Conservation (phyloP, 2,329 filamentous ascomycete genomes). For the Orbilia javanica region DNA sequence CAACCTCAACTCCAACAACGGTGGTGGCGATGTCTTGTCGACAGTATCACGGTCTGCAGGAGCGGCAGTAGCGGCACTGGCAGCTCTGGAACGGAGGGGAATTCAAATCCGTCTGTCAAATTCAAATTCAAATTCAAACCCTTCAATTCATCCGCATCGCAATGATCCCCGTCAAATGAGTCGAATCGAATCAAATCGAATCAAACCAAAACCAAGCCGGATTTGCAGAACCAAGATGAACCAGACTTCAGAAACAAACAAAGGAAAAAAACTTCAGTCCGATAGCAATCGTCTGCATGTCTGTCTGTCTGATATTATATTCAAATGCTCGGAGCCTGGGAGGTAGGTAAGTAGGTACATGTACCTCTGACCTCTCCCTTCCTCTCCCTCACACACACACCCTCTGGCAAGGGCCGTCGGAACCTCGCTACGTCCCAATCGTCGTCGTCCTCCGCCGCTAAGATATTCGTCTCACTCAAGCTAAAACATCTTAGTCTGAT, state of each 20-base stretch:
- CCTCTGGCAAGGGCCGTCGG: slow-evolving; percentile 44
- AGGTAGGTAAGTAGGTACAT: slow-evolving; percentile 1
- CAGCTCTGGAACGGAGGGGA: background rate
- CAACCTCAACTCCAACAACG: background rate
- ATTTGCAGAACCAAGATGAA: no score
- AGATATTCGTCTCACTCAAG: slow-evolving; percentile 25
- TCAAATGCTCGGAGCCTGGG: no score
- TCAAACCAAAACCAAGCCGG: background rate
- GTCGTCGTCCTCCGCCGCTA: slow-evolving; percentile 42
- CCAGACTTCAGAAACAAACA: background rate
- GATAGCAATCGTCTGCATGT: no score
- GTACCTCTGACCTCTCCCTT: background rate
- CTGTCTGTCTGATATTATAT: no score
- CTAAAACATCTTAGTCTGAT: background rate
- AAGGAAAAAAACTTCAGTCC: background rate
- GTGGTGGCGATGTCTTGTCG: background rate
- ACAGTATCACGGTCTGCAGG: background rate
- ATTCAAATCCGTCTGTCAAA: background rate
- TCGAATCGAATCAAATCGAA: background rate
- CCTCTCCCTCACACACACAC: no score
- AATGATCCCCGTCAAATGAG: no score
- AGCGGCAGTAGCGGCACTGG: background rate
- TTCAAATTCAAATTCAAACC: background rate
- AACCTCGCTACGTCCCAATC: slow-evolving; percentile 56
- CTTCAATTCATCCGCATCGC: background rate